phyloP scores from a whole-genome alignment of 78 protist species.

The Dictyostelium firmibasis region DNA sequence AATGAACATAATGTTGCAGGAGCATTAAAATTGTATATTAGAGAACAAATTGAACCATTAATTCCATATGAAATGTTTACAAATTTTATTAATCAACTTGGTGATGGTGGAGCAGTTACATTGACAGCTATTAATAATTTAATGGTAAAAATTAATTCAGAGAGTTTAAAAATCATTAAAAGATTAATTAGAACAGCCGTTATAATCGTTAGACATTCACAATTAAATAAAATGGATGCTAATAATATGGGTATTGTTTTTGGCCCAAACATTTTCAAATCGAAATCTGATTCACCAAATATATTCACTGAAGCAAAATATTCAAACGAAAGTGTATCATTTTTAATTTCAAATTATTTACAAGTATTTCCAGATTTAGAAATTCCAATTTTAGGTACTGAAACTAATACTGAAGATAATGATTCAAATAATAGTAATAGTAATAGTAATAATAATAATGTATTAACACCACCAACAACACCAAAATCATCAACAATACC shows the following conservation, averaged over 20 bases:
- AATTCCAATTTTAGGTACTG: slow-evolving; percentile 61
- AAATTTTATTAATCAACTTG: background rate
- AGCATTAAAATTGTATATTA: slow-evolving; percentile 66
- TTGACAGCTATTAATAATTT: background rate
- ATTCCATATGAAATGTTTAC: slow-evolving; percentile 33
- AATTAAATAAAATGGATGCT: slow-evolving; percentile 60
- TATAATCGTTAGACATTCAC: slow-evolving; percentile 29
- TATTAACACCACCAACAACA: background rate
- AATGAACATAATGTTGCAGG: slow-evolving; percentile 55
- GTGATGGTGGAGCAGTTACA: background rate
- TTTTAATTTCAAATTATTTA: slow-evolving; percentile 10
- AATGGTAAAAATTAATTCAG: background rate
- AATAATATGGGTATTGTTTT: slow-evolving; percentile 64
- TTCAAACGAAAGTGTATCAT: slow-evolving; percentile 49
- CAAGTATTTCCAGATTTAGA: slow-evolving; percentile 63
- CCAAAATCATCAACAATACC: background rate
- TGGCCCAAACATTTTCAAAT: slow-evolving; percentile 53
- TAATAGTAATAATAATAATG: background rate
- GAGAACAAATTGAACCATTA: slow-evolving; percentile 58
- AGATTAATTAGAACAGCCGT: slow-evolving; percentile 19
- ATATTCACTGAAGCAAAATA: slow-evolving; percentile 38
- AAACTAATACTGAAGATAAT: slow-evolving; percentile 48
- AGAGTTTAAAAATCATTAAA: slow-evolving; percentile 37
- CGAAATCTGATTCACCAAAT: slow-evolving; percentile 39
- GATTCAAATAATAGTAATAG: background rate